Conservation (phyloP, 2,329 filamentous ascomycete genomes). For the Aspergillus unguis region DNA sequence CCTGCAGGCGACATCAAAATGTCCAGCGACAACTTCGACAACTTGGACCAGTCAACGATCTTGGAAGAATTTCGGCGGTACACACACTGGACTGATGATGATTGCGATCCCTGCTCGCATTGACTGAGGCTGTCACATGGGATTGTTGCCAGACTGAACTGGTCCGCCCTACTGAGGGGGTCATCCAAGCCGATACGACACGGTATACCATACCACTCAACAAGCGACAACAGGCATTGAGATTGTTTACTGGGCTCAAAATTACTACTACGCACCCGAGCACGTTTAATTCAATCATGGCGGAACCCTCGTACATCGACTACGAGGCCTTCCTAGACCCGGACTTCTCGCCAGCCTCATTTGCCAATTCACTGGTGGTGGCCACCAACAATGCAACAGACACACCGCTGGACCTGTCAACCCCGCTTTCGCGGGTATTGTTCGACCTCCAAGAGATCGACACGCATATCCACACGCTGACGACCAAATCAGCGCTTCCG, state of each 20-base stretch:
- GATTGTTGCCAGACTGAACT: slow-evolving; percentile 1
- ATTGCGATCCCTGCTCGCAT: neutral
- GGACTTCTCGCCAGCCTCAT: slow-evolving; percentile 72
- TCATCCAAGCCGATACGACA: neutral
- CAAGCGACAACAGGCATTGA: neutral
- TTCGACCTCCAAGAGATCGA: slow-evolving; percentile 98
- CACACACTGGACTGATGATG: slow-evolving; percentile 9
- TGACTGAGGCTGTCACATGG: slow-evolving; percentile 11
- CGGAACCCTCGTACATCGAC: slow-evolving; percentile 79
- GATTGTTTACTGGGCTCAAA: neutral
- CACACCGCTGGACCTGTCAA: slow-evolving; percentile 85
- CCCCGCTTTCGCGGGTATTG: slow-evolving; percentile 84
- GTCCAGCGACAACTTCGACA: slow-evolving; percentile 4
- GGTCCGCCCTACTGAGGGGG: slow-evolving; percentile 7
- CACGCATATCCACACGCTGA: slow-evolving; percentile 87
- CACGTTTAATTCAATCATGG: slow-evolving; percentile 25
- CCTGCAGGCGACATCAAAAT: slow-evolving; percentile 17
- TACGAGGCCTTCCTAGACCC: slow-evolving; percentile 87
- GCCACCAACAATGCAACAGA: slow-evolving; percentile 90
- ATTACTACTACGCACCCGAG: neutral
- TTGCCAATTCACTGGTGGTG: slow-evolving; percentile 85
- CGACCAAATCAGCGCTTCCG: slow-evolving; percentile 77
- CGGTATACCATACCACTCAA: neutral
- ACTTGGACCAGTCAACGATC: neutral
- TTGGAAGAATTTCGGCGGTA: neutral